These are phyloP conservation scores for Cryptosporidium viatorum DNA, from an alignment of 169 alveolate genomes.

Conservation along the genomic window DNA sequence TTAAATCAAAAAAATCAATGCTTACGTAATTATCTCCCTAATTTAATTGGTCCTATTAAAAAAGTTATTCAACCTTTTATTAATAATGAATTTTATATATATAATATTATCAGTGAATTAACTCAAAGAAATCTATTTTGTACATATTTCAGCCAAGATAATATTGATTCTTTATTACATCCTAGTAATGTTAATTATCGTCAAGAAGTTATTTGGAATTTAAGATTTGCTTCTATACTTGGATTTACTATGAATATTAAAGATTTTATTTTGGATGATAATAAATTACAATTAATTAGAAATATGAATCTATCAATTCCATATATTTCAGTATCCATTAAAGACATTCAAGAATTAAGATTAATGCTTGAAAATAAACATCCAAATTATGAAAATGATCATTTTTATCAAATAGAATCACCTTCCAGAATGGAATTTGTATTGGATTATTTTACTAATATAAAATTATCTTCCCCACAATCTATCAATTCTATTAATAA, in stretches of 20 bases:
- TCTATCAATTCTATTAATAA: neutral
- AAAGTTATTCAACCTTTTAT: conserved; percentile 30
- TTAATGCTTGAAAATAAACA: conserved; percentile 44
- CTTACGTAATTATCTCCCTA: conserved; percentile 33
- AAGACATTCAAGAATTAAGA: conserved; percentile 19
- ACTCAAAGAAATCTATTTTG: conserved; percentile 68
- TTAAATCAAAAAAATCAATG: conserved; percentile 17
- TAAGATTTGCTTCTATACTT: conserved; percentile 60
- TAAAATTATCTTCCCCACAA: neutral
- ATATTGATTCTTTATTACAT: conserved; percentile 67
- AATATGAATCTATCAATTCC: conserved; percentile 36
- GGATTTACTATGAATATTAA: conserved; percentile 61
- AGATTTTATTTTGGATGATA: conserved; percentile 43
- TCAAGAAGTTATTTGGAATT: conserved; percentile 68
- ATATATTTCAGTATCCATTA: neutral
- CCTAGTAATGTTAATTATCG: conserved; percentile 44
- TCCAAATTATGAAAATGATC: conserved; percentile 39
- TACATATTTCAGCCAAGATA: conserved; percentile 40
- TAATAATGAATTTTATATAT: conserved; percentile 42
- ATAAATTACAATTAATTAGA: conserved; percentile 24
- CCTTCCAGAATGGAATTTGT: conserved; percentile 21
- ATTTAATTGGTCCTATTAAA: conserved; percentile 46
- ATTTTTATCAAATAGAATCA: conserved; percentile 22
- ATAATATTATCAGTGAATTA: conserved; percentile 32
- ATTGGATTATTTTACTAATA: conserved; percentile 7